Evolutionary conservation across 352 stramenopile genomes (phyloP).

Genomic region (Globisporangium yorkense): DNA sequence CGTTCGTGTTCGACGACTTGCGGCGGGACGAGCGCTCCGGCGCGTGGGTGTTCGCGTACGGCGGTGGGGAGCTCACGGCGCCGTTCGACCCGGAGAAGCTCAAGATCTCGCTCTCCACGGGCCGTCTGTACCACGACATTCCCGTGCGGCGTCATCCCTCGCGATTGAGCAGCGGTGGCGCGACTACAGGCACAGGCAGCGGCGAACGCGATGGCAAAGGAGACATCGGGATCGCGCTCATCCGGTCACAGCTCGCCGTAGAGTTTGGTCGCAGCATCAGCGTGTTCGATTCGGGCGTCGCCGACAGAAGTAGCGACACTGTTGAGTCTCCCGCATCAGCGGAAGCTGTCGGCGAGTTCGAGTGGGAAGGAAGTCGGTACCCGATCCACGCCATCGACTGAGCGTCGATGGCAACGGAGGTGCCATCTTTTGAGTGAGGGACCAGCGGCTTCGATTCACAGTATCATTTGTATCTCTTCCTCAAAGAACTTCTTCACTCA

Average conservation of each 20-base stretch:
- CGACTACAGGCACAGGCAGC: constrained; percentile 25
- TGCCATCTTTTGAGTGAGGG: not conserved
- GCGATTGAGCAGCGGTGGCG: not conserved
- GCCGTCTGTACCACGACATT: constrained; percentile 66
- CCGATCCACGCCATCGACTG: constrained; percentile 1
- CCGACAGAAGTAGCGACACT: not conserved
- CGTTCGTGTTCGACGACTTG: constrained; percentile 72
- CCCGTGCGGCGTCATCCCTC: not conserved
- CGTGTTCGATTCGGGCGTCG: constrained; percentile 15
- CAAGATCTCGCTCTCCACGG: constrained; percentile 57
- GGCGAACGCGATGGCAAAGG: constrained; percentile 12
- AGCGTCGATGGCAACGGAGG: not conserved
- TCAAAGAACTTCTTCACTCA: too few species aligned
- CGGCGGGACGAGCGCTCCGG: constrained; percentile 13
- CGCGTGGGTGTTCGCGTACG: constrained; percentile 46
- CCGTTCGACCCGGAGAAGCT: constrained; percentile 49
- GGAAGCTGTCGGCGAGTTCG: constrained; percentile 34
- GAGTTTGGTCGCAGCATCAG: constrained; percentile 57
- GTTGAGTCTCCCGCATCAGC: not conserved
- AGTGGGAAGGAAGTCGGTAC: constrained; percentile 29
- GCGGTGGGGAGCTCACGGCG: constrained; percentile 46
- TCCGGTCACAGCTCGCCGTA: constrained; percentile 70
- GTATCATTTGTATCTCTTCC: too few species aligned
- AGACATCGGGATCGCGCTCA: constrained; percentile 33
- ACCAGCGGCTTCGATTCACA: too few species aligned